Evolutionary conservation across 306 rosid species (phyloP).

Genomic region (Dalbergia cochinchinensis): DNA sequence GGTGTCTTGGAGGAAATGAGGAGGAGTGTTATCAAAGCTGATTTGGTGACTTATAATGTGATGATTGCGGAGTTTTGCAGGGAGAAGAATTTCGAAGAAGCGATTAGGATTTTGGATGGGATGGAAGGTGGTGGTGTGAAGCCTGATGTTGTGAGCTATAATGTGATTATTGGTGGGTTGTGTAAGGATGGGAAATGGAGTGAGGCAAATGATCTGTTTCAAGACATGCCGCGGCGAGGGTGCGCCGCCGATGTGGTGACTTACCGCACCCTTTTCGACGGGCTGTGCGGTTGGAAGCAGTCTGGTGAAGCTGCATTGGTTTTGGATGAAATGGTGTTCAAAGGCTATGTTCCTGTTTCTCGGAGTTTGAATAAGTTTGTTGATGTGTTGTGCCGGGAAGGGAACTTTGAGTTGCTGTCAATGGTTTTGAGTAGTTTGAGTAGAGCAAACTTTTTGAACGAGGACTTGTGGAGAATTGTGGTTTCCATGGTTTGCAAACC

Average conservation of each 20-base stretch:
- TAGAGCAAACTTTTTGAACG: conserved; percentile 49
- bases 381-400: conserved; percentile 51
- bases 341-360: conserved; percentile 59
- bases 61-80: conserved; percentile 73
- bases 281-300: conserved; percentile 60
- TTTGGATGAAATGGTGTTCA: conserved; percentile 81
- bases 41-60: conserved; percentile 74
- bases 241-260: conserved; percentile 66
- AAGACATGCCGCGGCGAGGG: conserved; percentile 70
- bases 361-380: conserved; percentile 56
- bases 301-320: conserved; percentile 66
- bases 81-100: conserved; percentile 65
- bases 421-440: conserved; percentile 55
- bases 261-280: conserved; percentile 69
- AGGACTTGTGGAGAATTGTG: conserved; percentile 53
- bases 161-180: conserved; percentile 63
- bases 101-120: conserved; percentile 64
- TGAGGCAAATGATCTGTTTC: conserved; percentile 74
- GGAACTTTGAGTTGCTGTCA: conserved; percentile 55
- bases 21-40: conserved; percentile 55
- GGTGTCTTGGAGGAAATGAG: conserved; percentile 69
- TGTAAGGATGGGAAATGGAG: conserved; percentile 70
- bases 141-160: conserved; percentile 72
- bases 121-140: conserved; percentile 56
- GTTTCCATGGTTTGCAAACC: conserved; percentile 57